Conservation (phyloP, 2,329 filamentous ascomycete genomes). For the Drechslerella coelobrocha region DNA sequence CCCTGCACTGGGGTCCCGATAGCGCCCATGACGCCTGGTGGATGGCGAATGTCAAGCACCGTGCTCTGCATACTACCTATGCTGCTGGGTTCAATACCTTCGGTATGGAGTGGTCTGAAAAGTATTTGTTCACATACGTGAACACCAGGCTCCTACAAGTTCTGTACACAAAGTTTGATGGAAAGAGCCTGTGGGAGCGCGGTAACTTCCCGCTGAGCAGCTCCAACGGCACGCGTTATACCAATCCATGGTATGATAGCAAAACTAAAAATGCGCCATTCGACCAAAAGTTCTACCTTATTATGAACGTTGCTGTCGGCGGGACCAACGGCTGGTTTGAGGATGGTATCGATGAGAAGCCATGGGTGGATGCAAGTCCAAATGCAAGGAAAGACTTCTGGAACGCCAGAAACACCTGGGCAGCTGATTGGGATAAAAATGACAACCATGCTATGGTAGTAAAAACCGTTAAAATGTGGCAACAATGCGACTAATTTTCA, state of each 20-base stretch:
- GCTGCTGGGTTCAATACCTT: slow-evolving; percentile 74
- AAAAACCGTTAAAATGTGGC: slow-evolving; percentile 73
- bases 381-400: slow-evolving; percentile 79
- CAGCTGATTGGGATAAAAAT: slow-evolving; percentile 70
- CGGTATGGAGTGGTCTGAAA: slow-evolving; percentile 84
- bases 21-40: slow-evolving; percentile 77
- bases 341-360: slow-evolving; percentile 74
- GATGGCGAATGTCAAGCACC: slow-evolving; percentile 79
- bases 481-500: slow-evolving; percentile 68
- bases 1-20: slow-evolving; percentile 83
- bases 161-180: slow-evolving; percentile 76
- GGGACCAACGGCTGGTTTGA: slow-evolving; percentile 84
- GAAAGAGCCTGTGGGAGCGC: slow-evolving; percentile 69
- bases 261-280: slow-evolving; percentile 72
- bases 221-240: slow-evolving; percentile 70
- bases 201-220: slow-evolving; percentile 71
- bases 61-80: slow-evolving; percentile 77
- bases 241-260: slow-evolving; percentile 70
- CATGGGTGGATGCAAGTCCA: slow-evolving; percentile 74
- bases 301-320: slow-evolving; percentile 77
- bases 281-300: slow-evolving; percentile 76
- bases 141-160: slow-evolving; percentile 81
- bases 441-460: slow-evolving; percentile 67
- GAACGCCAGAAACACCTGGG: slow-evolving; percentile 70
- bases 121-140: slow-evolving; percentile 86